phyloP scores from a whole-genome alignment of 2,329 filamentous ascomycete genomes.

The Cercospora berteroae region DNA sequence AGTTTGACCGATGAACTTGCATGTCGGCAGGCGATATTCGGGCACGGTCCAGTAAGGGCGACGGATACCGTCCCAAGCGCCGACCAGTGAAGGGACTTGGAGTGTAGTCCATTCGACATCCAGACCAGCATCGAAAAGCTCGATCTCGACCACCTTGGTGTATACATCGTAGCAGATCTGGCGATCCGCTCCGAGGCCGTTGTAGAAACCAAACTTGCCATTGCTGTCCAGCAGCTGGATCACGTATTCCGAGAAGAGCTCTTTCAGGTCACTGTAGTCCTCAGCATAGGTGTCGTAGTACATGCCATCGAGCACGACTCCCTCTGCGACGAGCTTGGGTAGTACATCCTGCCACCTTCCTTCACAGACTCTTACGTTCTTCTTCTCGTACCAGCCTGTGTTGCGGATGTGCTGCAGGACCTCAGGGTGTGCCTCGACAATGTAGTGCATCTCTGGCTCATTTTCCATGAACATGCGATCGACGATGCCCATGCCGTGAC shows the following conservation, averaged over 20 bases:
- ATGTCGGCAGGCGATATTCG: slow-evolving; percentile 71
- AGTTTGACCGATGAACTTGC: slow-evolving; percentile 66
- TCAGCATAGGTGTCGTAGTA: slow-evolving; percentile 99
- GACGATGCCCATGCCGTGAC: slow-evolving; percentile 54
- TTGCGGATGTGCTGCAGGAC: slow-evolving; percentile 48
- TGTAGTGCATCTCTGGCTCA: slow-evolving; percentile 48
- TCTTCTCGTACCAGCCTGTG: slow-evolving; percentile 50
- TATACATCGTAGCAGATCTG: slow-evolving; percentile 96
- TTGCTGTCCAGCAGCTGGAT: slow-evolving; percentile 69
- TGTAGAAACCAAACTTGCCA: slow-evolving; percentile 62
- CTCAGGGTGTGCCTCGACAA: slow-evolving; percentile 53
- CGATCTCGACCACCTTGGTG: slow-evolving; percentile 82
- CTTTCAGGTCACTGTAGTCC: slow-evolving; percentile 78
- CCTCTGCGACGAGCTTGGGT: slow-evolving; percentile 45
- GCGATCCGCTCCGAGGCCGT: slow-evolving; percentile 83
- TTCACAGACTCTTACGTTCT: slow-evolving; percentile 50
- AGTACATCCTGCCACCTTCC: slow-evolving; percentile 53
- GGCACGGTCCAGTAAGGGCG: slow-evolving; percentile 67
- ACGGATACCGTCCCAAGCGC: slow-evolving; percentile 21
- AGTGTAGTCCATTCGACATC: slow-evolving; percentile 85
- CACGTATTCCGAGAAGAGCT: slow-evolving; percentile 86
- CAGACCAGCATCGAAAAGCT: slow-evolving; percentile 82
- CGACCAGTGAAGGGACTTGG: slow-evolving; percentile 64
- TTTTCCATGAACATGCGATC: slow-evolving; percentile 49
- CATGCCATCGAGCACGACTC: slow-evolving; percentile 53